Evolutionary conservation across 305 asterid genomes (phyloP), one percentile per base, ranked within the genome.

Genomic region (Fraxinus nigra): DNA sequence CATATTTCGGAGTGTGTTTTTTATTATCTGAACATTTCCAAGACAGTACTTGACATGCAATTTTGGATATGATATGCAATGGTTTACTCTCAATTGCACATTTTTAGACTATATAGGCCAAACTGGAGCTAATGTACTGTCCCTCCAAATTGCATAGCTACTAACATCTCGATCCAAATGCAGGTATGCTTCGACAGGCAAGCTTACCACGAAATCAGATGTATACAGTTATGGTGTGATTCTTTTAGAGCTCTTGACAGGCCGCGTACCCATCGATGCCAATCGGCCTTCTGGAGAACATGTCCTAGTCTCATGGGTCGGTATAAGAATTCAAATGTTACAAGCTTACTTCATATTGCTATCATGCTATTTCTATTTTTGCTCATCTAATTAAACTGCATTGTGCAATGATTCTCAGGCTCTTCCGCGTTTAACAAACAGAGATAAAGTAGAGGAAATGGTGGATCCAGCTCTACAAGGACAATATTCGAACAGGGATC

Each of bases 121-220:
- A 56, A 56, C 2, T 59, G 9, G 28, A 59, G 30, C 70, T 54
- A 54, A 54, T 54, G 63, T 20, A 16, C n/a, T n/a, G 63, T 54
- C 63, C 63, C 16, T 63, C 72, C 72, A 63, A 22, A 63, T 24
- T 63, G 16, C 72, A 63, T 63, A 8, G n/a, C 74, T 67, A 67
- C 75, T 67, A 30, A 30, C 13, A 11, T 67, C 7, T 67, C 3
- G 20, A 67, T 67, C 20, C 20, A 30, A 30, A 80, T 82, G 80
- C 79, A 94, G 97, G 91, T 92, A 94, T 86, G 97, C 97, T 75
- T 90, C 97, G 43, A 90, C 96, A n/a, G 97, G 97, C 16, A 91
- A 91, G 86, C 97, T 94, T 32, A 92, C 98, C 9, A 94, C 96
- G 3, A 94, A 94, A 75, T 94, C 98, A 9, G 97, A 94, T 74